Evolutionary conservation across 129 eudicot species (phyloP).

Genomic region (Erigeron canadensis): DNA sequence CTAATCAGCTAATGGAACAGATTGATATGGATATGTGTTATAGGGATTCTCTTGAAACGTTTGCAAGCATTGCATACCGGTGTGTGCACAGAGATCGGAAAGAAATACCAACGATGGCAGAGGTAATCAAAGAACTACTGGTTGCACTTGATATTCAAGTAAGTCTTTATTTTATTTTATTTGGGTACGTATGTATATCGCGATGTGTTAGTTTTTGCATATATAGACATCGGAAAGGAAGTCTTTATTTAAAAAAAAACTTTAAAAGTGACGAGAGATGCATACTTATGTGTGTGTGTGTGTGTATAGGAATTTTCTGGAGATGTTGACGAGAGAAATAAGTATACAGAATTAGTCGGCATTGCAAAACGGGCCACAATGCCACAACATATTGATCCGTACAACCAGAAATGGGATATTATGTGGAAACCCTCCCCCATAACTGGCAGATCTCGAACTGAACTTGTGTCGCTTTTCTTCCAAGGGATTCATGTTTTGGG

Average conservation of each 20-base stretch:
- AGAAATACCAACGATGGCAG: neutral
- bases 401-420: too few relatives aligned
- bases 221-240: too few relatives aligned
- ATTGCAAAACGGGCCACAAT: neutral
- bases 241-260: neutral
- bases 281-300: neutral
- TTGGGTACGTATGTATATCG: neutral
- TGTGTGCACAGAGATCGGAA: too few relatives aligned
- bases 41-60: too few relatives aligned
- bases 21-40: too few relatives aligned
- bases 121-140: neutral
- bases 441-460: neutral
- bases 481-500: neutral
- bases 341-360: neutral
- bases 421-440: neutral
- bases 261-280: neutral
- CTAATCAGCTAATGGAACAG: too few relatives aligned
- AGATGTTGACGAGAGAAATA: neutral
- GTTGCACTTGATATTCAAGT: constrained; percentile 1
- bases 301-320: neutral
- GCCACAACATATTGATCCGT: too few relatives aligned
- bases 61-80: too few relatives aligned
- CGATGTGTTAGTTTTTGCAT: neutral
- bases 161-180: neutral
- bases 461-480: neutral